Conservation (phyloP, 345 rosid species). For the Boechera retrofracta region DNA sequence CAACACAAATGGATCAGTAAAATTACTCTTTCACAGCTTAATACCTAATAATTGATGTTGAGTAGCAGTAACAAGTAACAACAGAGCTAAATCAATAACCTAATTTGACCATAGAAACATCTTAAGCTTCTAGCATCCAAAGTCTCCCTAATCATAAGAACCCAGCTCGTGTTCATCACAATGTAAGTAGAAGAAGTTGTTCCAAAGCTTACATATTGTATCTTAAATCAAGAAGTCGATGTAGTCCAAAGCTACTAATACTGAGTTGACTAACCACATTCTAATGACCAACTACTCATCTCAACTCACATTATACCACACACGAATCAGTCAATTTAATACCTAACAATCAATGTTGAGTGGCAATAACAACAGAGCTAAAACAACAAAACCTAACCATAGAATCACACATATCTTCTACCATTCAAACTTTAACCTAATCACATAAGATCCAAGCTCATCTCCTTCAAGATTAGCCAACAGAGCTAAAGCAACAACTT, state of each 20-base stretch:
- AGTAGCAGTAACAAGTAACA: neutral
- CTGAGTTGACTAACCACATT: neutral
- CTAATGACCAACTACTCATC: constrained; percentile 10
- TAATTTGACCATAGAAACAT: neutral
- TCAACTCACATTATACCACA: neutral
- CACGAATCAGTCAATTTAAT: neutral
- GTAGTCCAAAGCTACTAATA: neutral
- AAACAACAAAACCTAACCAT: constrained; percentile 1
- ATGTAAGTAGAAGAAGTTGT: constrained; percentile 6
- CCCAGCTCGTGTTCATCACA: constrained; percentile 7
- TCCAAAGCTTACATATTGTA: neutral
- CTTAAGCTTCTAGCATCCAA: constrained; percentile 9
- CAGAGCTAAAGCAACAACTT: constrained; percentile 10
- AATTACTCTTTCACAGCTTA: neutral
- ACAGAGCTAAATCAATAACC: neutral
- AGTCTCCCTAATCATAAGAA: neutral
- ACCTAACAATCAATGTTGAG: constrained; percentile 3
- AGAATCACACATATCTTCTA: constrained; percentile 5
- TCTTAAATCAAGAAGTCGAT: neutral
- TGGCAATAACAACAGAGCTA: constrained; percentile 27
- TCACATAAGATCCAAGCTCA: constrained; percentile 1
- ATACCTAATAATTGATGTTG: neutral
- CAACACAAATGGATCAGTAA: neutral
- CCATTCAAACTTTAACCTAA: neutral
- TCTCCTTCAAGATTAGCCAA: constrained; percentile 54